phyloP scores from a whole-genome alignment of 495 filamentous ascomycete species.

The Daldinia grandis region DNA sequence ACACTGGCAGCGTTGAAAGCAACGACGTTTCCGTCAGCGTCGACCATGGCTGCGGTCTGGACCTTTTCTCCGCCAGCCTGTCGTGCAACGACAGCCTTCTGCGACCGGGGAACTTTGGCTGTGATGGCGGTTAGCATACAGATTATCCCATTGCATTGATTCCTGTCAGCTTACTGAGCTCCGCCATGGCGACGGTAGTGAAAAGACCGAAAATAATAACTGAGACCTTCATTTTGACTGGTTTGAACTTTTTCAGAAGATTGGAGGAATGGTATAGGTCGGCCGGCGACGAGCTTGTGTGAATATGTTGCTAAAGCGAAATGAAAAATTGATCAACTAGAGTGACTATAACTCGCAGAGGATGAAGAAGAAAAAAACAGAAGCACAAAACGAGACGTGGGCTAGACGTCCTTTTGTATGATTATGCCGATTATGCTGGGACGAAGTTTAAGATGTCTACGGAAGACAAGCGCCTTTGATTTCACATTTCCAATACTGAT shows the following conservation, averaged over 20 bases:
- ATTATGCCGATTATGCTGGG: conserved; percentile 10
- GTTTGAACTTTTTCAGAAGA: conserved; percentile 23
- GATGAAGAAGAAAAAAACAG: conserved; percentile 30
- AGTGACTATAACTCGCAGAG: conserved; percentile 28
- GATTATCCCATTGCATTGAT: background rate
- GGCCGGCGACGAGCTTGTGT: conserved; percentile 56
- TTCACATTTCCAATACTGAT: conserved; percentile 23
- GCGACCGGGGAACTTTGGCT: conserved; percentile 38
- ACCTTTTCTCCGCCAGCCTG: conserved; percentile 40
- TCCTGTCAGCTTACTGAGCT: conserved; percentile 38
- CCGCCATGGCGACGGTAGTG: conserved; percentile 55
- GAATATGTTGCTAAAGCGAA: conserved; percentile 42
- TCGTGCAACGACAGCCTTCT: conserved; percentile 38
- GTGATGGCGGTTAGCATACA: conserved; percentile 9
- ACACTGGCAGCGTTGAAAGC: conserved; percentile 52
- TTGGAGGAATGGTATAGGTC: conserved; percentile 49
- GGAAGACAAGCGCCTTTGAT: conserved; percentile 14
- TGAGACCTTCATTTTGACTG: conserved; percentile 63
- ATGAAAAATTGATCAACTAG: conserved; percentile 40
- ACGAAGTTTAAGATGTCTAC: conserved; percentile 18
- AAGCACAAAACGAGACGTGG: background rate
- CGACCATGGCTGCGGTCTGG: conserved; percentile 53
- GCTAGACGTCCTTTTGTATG: conserved; percentile 28
- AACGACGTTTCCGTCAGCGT: conserved; percentile 50
- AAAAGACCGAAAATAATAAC: conserved; percentile 56